phyloP scores from a whole-genome alignment of 805 yeast species.

The Torulaspora indica region DNA sequence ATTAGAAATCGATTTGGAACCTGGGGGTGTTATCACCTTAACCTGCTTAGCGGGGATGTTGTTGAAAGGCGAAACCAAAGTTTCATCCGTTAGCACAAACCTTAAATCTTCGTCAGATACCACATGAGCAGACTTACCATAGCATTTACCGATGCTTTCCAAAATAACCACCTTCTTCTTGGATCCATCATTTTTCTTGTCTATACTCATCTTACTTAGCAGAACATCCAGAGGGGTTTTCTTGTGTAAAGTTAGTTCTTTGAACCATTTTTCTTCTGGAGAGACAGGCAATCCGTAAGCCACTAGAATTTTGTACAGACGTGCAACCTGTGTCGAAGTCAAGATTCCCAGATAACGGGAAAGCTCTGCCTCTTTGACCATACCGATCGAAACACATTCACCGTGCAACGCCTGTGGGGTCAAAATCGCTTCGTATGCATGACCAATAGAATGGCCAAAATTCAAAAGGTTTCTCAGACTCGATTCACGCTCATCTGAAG shows the following conservation, averaged over 20 bases:
- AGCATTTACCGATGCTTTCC: slow-evolving; percentile 81
- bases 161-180: slow-evolving; percentile 82
- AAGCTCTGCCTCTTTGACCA: slow-evolving; percentile 90
- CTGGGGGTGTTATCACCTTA: slow-evolving; percentile 73
- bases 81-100: slow-evolving; percentile 78
- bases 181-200: slow-evolving; percentile 92
- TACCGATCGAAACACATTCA: slow-evolving; percentile 98
- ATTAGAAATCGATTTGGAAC: slow-evolving; percentile 94
- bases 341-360: slow-evolving; percentile 86
- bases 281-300: slow-evolving; percentile 85
- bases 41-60: slow-evolving; percentile 28
- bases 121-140: slow-evolving; percentile 80
- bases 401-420: slow-evolving; percentile 97
- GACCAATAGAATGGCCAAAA: slow-evolving; percentile 97
- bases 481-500: slow-evolving; percentile 91
- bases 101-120: slow-evolving; percentile 77
- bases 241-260: slow-evolving; percentile 62
- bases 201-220: slow-evolving; percentile 84
- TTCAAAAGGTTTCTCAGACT: slow-evolving; percentile 87
- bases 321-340: slow-evolving; percentile 89
- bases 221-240: slow-evolving; percentile 72
- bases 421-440: slow-evolving; percentile 95
- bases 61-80: slow-evolving; percentile 57
- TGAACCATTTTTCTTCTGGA: slow-evolving; percentile 65
- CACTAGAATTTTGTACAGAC: slow-evolving; percentile 73